Evolutionary conservation across 2,329 filamentous ascomycete species (phyloP).

Genomic region (Trichoderma oligosporum): DNA sequence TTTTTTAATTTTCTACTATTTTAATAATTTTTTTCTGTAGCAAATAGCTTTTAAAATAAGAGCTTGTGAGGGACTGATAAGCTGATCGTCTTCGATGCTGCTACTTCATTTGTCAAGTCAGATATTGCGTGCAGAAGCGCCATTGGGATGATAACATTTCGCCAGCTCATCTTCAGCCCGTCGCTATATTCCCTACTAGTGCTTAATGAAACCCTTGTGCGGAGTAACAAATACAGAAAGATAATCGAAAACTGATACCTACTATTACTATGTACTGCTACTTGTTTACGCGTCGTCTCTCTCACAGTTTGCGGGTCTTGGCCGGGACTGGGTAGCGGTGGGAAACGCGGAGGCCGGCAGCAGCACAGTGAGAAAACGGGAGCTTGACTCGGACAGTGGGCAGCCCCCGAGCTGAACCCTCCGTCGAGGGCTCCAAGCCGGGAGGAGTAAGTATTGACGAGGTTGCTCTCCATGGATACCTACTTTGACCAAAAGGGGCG

Average conservation of each 20-base stretch:
- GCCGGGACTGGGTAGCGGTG: slow-evolving; percentile 9
- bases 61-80: background rate
- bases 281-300: background rate
- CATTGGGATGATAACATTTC: background rate
- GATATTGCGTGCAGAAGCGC: background rate
- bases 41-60: background rate
- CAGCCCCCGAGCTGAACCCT: slow-evolving; percentile 1
- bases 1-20: no score
- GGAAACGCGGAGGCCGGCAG: slow-evolving; percentile 5
- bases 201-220: no score
- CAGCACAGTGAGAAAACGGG: slow-evolving; percentile 15
- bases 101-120: background rate
- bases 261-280: background rate
- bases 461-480: background rate
- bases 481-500: background rate
- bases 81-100: background rate
- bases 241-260: background rate
- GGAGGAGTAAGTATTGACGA: background rate
- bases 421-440: background rate
- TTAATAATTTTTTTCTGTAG: no score
- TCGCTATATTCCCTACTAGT: background rate
- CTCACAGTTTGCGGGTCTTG: slow-evolving; percentile 8
- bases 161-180: background rate
- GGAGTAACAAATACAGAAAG: background rate
- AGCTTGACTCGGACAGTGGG: slow-evolving; percentile 4